Base-by-base conservation (phyloP, 2,329 filamentous ascomycete genomes). In the Aspergillus sp. region DNA sequence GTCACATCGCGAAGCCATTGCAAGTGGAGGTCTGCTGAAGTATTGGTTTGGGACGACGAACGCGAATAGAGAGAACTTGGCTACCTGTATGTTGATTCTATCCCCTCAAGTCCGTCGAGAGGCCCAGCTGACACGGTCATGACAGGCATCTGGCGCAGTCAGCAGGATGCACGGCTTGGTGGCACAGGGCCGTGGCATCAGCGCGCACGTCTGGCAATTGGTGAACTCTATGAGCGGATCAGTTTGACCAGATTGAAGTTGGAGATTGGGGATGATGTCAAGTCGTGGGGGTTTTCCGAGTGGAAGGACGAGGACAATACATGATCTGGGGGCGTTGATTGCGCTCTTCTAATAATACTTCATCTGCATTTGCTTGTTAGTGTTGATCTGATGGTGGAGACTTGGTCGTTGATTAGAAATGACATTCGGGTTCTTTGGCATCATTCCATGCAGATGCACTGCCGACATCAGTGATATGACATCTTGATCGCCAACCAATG, bases 41-140 rank as follows among this genome's bases (percentile, higher is more conserved):
- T 96, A 97, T 72, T 96, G 92, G 91, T 96, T 95, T 70, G 90
- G 91, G 2, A 78, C 76, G 31, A 86, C 88, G 17, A 85, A 95
- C 73, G 75, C 70, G 41, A 78, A 88, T 47, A 80, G 87, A 56
- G 79, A 84, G 65, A 96, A 96, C 73, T 72, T 97, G 63, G 92
- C 92, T 41, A 96, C 91, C 45, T 91, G 86, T 85, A 66, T 67
- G 78, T 73, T 25, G 36, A 43, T 49, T 45, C 7, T 38, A n/a
- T 41, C 40, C 21, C 17, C 58, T 5, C 9, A 13, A 16, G 9
- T 38, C 1, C 25, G 7, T 25, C 14, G 14, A 14, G 41, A 5
- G 17, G 31, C 3, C 14, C n/a, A 19, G 19, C 25, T 44, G 36
- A 41, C 45, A 14, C 16, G 32, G 4, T 29, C 23, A 20, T 50